Conservation (phyloP, 176 grass and related monocot genomes). For the Zizania latifolia region DNA sequence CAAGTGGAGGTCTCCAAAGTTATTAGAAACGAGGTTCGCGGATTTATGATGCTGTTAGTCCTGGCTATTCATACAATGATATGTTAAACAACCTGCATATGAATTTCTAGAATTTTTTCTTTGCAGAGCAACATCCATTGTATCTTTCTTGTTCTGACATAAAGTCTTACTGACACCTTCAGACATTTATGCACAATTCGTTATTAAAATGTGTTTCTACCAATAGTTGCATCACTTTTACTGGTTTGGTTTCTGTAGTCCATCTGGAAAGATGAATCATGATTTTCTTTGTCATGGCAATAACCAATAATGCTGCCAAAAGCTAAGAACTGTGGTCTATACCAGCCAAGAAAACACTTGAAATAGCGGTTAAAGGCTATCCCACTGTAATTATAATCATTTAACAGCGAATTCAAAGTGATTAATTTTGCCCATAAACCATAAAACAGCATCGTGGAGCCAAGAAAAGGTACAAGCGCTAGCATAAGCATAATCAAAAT, state of each 20-base stretch:
- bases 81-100: not conserved
- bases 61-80: not conserved
- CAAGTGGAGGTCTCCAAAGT: constrained; percentile 76
- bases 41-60: constrained; percentile 12
- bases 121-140: not conserved
- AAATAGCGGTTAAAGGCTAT: not conserved
- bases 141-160: not conserved
- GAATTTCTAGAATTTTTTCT: not conserved
- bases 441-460: not conserved
- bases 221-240: not conserved
- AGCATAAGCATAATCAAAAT: not conserved
- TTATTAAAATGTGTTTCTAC: not conserved
- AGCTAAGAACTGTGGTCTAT: not conserved
- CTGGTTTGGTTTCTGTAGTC: not conserved
- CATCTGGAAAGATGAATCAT: not conserved
- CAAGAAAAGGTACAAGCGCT: not conserved
- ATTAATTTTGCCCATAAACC: not conserved
- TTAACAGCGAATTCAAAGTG: not conserved
- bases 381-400: not conserved
- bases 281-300: constrained; percentile 14
- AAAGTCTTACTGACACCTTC: not conserved
- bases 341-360: not conserved
- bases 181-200: not conserved
- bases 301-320: not conserved
- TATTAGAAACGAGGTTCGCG: constrained; percentile 78